Conservation (phyloP, 352 stramenopile species). For the Phytophthora rubi region DNA sequence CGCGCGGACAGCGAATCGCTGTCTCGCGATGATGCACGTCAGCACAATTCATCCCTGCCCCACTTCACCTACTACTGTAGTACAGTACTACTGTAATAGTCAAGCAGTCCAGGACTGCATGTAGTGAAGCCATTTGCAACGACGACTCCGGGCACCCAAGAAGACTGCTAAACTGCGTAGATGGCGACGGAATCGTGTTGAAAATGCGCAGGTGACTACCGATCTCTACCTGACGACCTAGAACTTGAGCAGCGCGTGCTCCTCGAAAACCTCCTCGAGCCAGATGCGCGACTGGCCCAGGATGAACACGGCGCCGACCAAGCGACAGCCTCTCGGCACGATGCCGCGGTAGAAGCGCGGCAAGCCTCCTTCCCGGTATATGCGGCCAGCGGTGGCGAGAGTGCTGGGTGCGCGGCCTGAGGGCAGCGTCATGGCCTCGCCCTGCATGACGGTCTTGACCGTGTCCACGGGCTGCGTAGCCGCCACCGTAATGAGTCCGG, state of each 20-base stretch:
- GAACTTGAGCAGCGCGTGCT: constrained; percentile 59
- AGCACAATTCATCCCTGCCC: constrained; percentile 1
- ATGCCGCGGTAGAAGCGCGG: constrained; percentile 73
- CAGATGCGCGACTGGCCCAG: constrained; percentile 72
- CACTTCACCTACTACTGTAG: constrained; percentile 9
- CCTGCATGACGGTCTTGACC: constrained; percentile 88
- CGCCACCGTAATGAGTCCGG: constrained; percentile 76
- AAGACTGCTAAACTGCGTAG: not conserved
- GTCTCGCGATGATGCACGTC: constrained; percentile 9
- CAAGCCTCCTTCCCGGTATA: constrained; percentile 62
- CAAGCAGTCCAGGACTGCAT: too few relatives aligned
- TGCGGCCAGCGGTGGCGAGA: constrained; percentile 47
- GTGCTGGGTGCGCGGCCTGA: constrained; percentile 46
- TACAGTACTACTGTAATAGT: too few relatives aligned
- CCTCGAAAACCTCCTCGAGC: constrained; percentile 77
- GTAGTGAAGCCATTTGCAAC: constrained; percentile 2
- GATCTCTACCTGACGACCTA: constrained; percentile 23
- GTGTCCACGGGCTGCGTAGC: constrained; percentile 85
- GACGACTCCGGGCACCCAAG: not conserved
- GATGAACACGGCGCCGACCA: constrained; percentile 87
- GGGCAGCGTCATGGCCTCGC: constrained; percentile 62
- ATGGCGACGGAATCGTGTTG: constrained; percentile 10
- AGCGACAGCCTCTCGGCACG: constrained; percentile 74
- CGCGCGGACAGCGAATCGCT: constrained; percentile 19
- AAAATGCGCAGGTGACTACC: constrained; percentile 1